These are phyloP conservation scores for Azolla pinnata DNA, from an alignment of 75 land plant species.

Conservation along the genomic window DNA sequence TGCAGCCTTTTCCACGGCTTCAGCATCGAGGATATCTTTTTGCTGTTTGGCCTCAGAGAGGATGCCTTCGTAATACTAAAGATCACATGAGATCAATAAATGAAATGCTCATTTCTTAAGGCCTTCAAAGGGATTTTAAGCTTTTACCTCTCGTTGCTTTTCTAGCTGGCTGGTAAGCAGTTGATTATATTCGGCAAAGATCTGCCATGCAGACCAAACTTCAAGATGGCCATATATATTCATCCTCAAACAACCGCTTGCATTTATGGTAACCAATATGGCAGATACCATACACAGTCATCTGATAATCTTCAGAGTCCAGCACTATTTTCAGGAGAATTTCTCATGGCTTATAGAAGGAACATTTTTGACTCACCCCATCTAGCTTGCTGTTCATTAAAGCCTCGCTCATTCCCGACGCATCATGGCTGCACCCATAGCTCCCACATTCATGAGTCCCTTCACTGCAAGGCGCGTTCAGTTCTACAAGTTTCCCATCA, in stretches of 20 bases:
- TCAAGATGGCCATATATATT: no score
- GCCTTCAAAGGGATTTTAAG: background rate
- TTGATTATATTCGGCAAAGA: conserved; percentile 67
- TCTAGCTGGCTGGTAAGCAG: conserved; percentile 73
- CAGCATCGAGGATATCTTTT: conserved; percentile 45
- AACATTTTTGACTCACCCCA: conserved; percentile 52
- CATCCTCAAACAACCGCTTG: no score
- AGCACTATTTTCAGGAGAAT: no score
- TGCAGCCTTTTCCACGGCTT: conserved; percentile 58
- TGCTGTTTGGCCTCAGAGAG: conserved; percentile 52
- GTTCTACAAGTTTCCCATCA: conserved; percentile 88
- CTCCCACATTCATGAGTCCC: conserved; percentile 51
- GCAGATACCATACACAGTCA: no score
- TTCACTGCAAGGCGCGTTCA: conserved; percentile 60
- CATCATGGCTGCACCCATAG: conserved; percentile 47
- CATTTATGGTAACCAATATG: no score
- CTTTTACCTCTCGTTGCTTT: conserved; percentile 71
- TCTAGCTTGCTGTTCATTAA: conserved; percentile 64
- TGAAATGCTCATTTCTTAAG: background rate
- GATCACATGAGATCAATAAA: background rate
- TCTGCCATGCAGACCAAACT: conserved; percentile 46
- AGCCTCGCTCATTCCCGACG: conserved; percentile 47
- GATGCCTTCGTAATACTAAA: conserved; percentile 67
- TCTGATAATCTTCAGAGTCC: no score
- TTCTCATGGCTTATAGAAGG: no score